phyloP scores from a whole-genome alignment of 2,329 filamentous ascomycete genomes.

The Huntiella abstrusa region DNA sequence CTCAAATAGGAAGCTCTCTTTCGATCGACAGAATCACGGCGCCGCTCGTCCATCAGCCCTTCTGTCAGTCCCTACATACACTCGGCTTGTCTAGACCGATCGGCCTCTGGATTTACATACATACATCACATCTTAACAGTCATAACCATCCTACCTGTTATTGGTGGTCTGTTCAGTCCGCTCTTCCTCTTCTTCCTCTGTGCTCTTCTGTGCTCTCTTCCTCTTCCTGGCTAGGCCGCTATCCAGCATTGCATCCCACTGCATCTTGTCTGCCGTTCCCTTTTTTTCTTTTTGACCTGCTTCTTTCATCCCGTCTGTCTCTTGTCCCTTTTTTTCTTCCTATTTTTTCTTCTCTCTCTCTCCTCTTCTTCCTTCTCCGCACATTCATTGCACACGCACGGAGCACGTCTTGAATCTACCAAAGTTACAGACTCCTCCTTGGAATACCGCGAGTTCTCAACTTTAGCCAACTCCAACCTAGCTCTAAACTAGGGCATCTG shows the following conservation, averaged over 20 bases:
- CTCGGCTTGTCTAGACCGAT: no score
- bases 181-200: constrained; percentile 1
- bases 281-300: background rate
- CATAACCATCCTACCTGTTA: no score
- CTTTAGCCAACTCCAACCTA: no score
- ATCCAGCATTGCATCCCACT: no score
- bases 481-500: background rate
- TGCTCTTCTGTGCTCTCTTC: background rate
- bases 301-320: background rate
- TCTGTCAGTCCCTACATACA: no score
- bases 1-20: no score
- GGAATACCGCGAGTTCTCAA: background rate
- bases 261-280: background rate
- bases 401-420: constrained; percentile 1
- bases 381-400: background rate
- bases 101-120: no score
- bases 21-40: no score
- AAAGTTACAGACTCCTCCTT: background rate
- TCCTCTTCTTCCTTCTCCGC: constrained; percentile 3
- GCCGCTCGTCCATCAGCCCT: no score
- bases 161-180: background rate
- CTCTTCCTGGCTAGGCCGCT: background rate
- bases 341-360: background rate
- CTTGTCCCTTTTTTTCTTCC: background rate
- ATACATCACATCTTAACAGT: no score